Base-by-base conservation (phyloP, 108 stramenopile genomes). In the Nitzschia sp. region DNA sequence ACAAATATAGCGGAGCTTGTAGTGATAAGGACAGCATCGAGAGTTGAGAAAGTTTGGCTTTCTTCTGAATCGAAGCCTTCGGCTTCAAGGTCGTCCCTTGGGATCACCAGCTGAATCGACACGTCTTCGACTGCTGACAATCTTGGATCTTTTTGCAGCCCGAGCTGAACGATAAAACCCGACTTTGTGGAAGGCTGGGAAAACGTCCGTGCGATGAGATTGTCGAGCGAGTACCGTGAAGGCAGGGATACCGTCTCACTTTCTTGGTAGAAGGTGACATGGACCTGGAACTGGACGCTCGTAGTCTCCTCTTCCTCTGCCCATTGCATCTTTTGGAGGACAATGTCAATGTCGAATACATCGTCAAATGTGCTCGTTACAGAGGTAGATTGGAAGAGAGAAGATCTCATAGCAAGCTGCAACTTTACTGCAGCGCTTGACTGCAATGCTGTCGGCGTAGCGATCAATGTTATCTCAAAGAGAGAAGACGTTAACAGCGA, bases 1-100 rank as follows among this genome's bases (percentile, higher is more conserved):
- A 74, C 23, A 27, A 77, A 64, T 28, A 77, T 82, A 31, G 64
- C n/a, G 13, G 38, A 60, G 56, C 75, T 72, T 28, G 57, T 46
- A 25, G 46, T 51, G 11, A 82, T 74, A n/a, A 82, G 53, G 33
- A 74, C 61, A 55, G 72, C 46, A 31, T 82, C 81, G 17, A 82
- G 32, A 2, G 32, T 38, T n/a, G 81, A 77, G 25, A 80, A 46
- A 8, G 8, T 23, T 45, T n/a, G 24, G 19, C n/a, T 26, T 6
- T 53, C 49, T 3, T 61, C 38, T 17, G 19, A n/a, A n/a, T n/a
- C n/a, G n/a, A n/a, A n/a, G 18, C 46, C 17, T 0, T 3, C 2
- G 59, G 56, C 47, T 38, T 60, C 64, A 6, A 23, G 29, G 38
- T 42, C 28, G 13, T 64, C 34, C 1, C 11, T 38, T 0, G 25